phyloP scores from a whole-genome alignment of 306 rosid genomes.

The Dryas alaskensis region DNA sequence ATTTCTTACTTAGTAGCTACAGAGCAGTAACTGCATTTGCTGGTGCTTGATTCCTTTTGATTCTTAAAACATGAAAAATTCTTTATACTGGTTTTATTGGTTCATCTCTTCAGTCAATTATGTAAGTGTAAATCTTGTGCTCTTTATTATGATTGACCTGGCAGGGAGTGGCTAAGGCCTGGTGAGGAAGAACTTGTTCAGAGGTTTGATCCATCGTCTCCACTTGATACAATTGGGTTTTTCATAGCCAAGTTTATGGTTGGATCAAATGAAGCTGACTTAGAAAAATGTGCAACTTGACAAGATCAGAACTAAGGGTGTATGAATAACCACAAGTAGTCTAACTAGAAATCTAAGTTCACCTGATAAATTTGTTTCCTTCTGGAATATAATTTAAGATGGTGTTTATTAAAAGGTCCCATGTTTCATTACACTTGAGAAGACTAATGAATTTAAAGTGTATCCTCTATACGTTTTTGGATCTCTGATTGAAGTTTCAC shows the following conservation, averaged over 20 bases:
- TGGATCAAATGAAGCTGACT: slow-evolving; percentile 52
- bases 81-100: no score
- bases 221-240: slow-evolving; percentile 84
- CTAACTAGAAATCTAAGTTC: background rate
- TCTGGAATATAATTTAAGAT: background rate
- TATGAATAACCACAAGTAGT: background rate
- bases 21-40: background rate
- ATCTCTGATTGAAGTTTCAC: background rate
- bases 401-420: background rate
- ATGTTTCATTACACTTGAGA: background rate
- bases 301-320: background rate
- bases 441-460: background rate
- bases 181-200: slow-evolving; percentile 95
- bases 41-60: no score
- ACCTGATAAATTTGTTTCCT: background rate
- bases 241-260: slow-evolving; percentile 86
- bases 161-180: slow-evolving; percentile 84
- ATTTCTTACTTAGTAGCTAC: background rate
- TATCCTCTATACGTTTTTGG: background rate
- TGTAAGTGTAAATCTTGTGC: no score
- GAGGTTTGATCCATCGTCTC: slow-evolving; percentile 86
- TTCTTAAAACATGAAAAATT: no score
- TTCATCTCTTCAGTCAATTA: no score
- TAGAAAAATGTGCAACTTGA: background rate
- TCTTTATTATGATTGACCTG: slow-evolving; percentile 15